phyloP scores from a whole-genome alignment of 257 asterid species.

The Perilla frutescens region DNA sequence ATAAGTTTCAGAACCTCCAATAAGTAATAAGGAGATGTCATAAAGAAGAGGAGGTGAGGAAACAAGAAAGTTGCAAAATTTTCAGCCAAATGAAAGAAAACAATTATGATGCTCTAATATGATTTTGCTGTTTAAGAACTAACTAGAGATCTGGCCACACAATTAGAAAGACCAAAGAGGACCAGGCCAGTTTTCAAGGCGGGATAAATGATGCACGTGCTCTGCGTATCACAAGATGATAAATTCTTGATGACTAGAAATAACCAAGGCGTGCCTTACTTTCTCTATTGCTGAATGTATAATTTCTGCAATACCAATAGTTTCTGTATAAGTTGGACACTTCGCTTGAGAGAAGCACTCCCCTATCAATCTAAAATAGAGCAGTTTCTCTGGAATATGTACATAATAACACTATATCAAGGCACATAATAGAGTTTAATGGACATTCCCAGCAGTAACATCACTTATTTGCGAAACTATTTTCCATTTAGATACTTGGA shows the following conservation, averaged over 20 bases:
- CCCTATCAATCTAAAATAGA: background rate
- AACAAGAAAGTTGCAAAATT: slow-evolving; percentile 17
- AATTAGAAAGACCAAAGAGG: slow-evolving; percentile 15
- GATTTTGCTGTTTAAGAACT: background rate
- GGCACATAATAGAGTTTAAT: background rate
- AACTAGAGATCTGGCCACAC: background rate
- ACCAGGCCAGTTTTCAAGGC: background rate
- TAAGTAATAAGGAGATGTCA: background rate
- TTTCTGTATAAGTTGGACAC: slow-evolving; percentile 2
- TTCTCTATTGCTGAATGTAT: background rate
- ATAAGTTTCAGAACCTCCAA: background rate
- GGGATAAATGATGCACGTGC: background rate
- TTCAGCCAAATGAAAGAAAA: slow-evolving; percentile 12
- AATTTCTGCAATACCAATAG: background rate
- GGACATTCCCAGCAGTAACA: background rate
- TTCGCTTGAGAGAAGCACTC: background rate
- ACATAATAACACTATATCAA: background rate
- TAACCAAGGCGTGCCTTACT: background rate
- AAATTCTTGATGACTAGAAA: background rate
- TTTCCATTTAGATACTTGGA: background rate
- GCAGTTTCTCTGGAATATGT: background rate
- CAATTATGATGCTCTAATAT: background rate
- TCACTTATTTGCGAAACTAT: background rate
- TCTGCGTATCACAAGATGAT: too few relatives aligned
- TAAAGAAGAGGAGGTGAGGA: background rate